A percentile compares a stretch with the other conserved stretches of the same genome.
Conservation (phyloP, 106 monocot genomes). For the Iris macrosiphon region DNA sequence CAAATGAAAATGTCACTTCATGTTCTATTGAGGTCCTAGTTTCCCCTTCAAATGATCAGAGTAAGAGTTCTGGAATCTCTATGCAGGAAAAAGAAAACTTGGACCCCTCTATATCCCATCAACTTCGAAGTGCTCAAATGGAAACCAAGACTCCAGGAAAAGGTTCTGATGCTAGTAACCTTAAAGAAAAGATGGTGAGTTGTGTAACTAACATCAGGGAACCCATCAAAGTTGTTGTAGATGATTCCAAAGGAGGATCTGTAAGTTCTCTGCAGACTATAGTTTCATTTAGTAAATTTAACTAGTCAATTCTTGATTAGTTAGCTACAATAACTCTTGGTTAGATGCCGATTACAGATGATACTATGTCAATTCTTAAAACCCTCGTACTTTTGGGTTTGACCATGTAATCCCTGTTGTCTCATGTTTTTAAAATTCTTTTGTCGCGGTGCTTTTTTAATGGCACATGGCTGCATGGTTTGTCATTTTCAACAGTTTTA, state of each 20-base stretch:
- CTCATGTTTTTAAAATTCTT: too few species aligned
- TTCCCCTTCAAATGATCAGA: conserved; percentile 18
- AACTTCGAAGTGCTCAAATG: conserved; percentile 1
- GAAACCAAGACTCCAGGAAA: neutral
- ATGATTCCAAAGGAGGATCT: conserved; percentile 4
- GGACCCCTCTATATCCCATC: neutral
- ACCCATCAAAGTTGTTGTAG: conserved; percentile 2
- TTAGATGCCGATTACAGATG: too few species aligned
- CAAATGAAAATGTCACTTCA: conserved; percentile 10
- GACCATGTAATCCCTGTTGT: too few species aligned
- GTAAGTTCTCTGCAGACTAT: neutral
- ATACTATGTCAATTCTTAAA: too few species aligned
- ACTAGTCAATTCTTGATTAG: too few species aligned
- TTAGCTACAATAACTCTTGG: too few species aligned
- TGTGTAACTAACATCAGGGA: neutral
- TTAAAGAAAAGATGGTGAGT: conserved; percentile 1
- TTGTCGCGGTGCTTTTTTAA: too few species aligned
- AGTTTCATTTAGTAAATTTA: neutral
- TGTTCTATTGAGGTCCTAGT: conserved; percentile 9
- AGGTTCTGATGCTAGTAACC: conserved; percentile 1
- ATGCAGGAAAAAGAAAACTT: conserved; percentile 20
- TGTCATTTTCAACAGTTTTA: too few species aligned
- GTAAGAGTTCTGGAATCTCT: conserved; percentile 11
- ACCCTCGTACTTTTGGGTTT: too few species aligned
- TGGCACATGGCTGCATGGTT: too few species aligned